phyloP scores from a whole-genome alignment of 352 stramenopile genomes.

The Phytophthora litchii region DNA sequence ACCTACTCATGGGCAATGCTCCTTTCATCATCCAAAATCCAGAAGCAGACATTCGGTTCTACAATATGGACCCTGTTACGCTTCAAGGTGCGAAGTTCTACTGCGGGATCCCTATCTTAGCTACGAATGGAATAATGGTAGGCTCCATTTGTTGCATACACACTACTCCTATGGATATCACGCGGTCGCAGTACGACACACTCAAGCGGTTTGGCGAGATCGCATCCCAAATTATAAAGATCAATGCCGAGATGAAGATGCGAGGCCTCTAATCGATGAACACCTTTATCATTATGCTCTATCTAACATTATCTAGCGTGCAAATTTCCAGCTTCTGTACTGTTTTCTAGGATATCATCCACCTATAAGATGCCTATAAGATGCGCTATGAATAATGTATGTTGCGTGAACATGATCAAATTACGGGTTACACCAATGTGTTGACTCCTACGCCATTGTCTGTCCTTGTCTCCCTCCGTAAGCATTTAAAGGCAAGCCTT shows the following conservation, averaged over 20 bases:
- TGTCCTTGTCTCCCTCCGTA: constrained; percentile 5
- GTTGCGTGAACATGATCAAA: not conserved
- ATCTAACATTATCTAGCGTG: not conserved
- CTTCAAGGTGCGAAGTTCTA: constrained; percentile 44
- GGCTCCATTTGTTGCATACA: constrained; percentile 34
- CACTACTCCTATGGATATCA: constrained; percentile 24
- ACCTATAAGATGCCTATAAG: not conserved
- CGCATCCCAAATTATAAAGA: constrained; percentile 9
- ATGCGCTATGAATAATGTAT: not conserved
- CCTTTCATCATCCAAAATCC: constrained; percentile 29
- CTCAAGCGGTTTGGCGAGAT: constrained; percentile 35
- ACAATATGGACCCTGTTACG: constrained; percentile 38
- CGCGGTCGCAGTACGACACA: constrained; percentile 26
- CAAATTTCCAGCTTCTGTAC: not conserved
- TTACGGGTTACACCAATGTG: not conserved
- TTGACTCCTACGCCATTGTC: not conserved
- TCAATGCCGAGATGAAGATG: constrained; percentile 1
- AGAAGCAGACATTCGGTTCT: constrained; percentile 48
- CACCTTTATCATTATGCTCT: not conserved
- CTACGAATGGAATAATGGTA: constrained; percentile 14
- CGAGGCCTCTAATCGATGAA: not conserved
- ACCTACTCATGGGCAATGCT: constrained; percentile 56
- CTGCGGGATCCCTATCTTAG: constrained; percentile 54
- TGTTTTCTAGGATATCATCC: not conserved
- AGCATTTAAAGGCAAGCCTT: not conserved